Evolutionary conservation across 306 rosid species (phyloP).

Genomic region (Glycyrrhiza uralensis): DNA sequence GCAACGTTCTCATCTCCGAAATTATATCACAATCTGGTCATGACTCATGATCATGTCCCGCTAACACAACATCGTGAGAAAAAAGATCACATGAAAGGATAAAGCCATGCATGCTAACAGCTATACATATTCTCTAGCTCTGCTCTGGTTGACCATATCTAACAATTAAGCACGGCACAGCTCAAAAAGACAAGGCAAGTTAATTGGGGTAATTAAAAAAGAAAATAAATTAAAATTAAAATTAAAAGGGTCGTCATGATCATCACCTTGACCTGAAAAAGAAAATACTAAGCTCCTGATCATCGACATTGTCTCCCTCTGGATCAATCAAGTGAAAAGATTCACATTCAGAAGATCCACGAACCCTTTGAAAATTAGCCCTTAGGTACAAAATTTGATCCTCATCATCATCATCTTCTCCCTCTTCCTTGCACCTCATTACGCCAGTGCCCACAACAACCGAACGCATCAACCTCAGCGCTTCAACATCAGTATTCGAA

Average conservation of each 20-base stretch:
- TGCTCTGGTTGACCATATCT: background rate
- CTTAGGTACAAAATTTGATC: conserved; percentile 61
- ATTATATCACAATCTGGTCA: too few relatives aligned
- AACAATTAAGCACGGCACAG: background rate
- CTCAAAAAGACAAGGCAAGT: background rate
- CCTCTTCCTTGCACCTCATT: background rate
- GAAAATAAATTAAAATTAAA: too few relatives aligned
- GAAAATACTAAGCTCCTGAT: conserved; percentile 81
- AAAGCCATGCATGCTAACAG: background rate
- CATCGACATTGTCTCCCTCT: conserved; percentile 48
- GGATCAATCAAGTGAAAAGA: conserved; percentile 85
- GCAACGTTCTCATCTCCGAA: too few relatives aligned
- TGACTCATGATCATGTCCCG: too few relatives aligned
- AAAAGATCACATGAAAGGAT: too few relatives aligned
- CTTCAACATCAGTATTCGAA: conserved; percentile 41
- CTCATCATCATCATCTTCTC: background rate
- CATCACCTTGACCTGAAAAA: conserved; percentile 27
- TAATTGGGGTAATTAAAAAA: too few relatives aligned
- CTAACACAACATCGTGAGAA: too few relatives aligned
- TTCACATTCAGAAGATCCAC: conserved; percentile 59
- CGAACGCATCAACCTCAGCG: conserved; percentile 44
- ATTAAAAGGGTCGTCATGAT: background rate
- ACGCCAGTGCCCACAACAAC: conserved; percentile 68
- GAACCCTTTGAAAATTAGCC: conserved; percentile 66
- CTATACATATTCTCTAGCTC: background rate